phyloP scores from a whole-genome alignment of 164 flowering plant species.

The Macadamia tetraphylla region DNA sequence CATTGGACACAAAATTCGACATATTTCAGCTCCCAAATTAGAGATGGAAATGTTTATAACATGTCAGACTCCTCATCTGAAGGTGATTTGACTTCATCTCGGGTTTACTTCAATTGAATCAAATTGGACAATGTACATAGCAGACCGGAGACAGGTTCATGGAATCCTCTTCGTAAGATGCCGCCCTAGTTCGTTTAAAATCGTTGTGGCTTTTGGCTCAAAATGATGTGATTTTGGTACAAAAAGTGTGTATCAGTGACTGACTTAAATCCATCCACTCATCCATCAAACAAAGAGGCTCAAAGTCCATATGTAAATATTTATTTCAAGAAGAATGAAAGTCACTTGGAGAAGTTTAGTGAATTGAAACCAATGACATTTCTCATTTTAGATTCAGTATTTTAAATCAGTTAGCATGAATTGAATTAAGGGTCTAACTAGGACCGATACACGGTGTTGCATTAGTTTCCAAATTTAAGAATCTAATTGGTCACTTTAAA shows the following conservation, averaged over 20 bases:
- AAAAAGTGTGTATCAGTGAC: no score
- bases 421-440: no score
- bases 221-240: background rate
- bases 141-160: background rate
- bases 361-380: no score
- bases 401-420: no score
- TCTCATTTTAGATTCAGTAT: no score
- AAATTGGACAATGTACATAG: background rate
- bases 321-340: no score
- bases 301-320: background rate
- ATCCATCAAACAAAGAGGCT: background rate
- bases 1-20: background rate
- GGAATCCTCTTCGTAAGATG: background rate
- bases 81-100: background rate
- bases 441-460: no score
- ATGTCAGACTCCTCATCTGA: background rate
- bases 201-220: background rate
- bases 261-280: background rate
- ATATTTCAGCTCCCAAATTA: background rate
- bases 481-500: no score
- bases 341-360: no score
- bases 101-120: background rate
- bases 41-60: background rate
- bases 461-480: no score
- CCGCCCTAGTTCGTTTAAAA: background rate